Base-by-base conservation (phyloP, 345 rosid species). In the Eucalyptus pumila region DNA sequence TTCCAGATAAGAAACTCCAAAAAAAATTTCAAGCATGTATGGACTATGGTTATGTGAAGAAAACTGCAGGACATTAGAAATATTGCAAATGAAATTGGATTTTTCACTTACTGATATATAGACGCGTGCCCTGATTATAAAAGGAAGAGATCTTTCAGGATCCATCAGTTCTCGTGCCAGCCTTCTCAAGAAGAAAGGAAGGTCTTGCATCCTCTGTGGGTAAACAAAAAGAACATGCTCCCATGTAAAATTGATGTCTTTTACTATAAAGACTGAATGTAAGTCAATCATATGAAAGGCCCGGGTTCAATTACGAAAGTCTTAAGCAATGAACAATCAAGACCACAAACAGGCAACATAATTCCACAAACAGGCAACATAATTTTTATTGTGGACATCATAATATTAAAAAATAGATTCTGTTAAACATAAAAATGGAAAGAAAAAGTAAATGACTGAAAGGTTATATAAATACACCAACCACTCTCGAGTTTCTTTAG, bases 111-210 rank as follows among this genome's bases (percentile, higher is more conserved):
- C 99, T 91, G 99, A 94, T 87, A 95, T 89, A 91, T 93, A 98
- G 67, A 98, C 96, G 4, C 97, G 98, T 14, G 95, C 97, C 87
- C 95, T 94, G 88, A 98, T 94, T 89, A 97, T 95, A 88, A 97
- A 88, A 76, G 98, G 99, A 93, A 97, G 98, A 23, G 98, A 91
- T 95, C 99, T 96, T 90, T 86, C 95, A 51, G 99, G 99, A 93
- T 96, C 94, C 93, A 92, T 91, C 92, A 98, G 88, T 90, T 98
- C 99, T 34, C 95, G 92, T 88, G 96, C 88, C 93, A 98, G 91
- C 88, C 99, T 94, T 67, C 95, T 91, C 11, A 98, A 92, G 90
- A 98, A 93, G 90, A 98, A 98, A 45, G 99, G 99, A 91, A 98
- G 99, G 91, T 98, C 99, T 94, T 91, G 98, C 93, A 97, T 88